Base-by-base conservation (phyloP, 176 grass and related monocot species). In the Ensete glaucum region DNA sequence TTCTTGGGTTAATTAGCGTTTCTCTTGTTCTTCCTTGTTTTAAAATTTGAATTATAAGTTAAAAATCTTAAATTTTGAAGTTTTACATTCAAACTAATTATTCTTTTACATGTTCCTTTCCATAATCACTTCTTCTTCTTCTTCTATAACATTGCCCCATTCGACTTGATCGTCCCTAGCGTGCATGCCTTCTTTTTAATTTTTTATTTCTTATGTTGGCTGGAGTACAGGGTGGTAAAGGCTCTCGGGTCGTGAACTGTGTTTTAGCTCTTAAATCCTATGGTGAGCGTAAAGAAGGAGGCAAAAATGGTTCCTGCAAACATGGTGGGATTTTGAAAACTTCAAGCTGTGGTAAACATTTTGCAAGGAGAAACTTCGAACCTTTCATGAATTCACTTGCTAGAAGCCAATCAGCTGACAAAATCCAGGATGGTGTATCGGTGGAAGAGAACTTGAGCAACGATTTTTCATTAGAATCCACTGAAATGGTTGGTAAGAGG, bases 191-290 rank as follows among this genome's bases (percentile, higher is more conserved):
- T 2, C 9, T 20, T 43, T 54, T 60, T n/a, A 8, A 22, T 57
- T 25, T 20, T 69, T 69, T 52, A 17, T 34, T 69, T 60, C 49
- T 77, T 26, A 25, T 6, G n/a, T 79, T 53, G 24, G 8, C 26
- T 69, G 25, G 67, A 64, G 26, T 79, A 54, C 76, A 98, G 95
- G 95, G 91, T 82, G 95, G 95, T 67, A 81, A 90, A 77, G 82
- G 88, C 71, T 82, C 83, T 72, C 75, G 86, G 78, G 90, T 93
- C 69, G 95, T 98, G 62, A 80, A 98, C 58, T 93, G 88, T 73
- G 81, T 98, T 68, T 82, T 98, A 15, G 88, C 94, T 79, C 80
- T 98, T 16, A 93, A 89, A 78, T 93, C 82, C 19, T 85, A 83
- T 70, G 62, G 67, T 70, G 90, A 98, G 76, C 70, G 52, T 52